Evolutionary conservation across 1,284 basidiomycete genomes (phyloP), one percentile per base, ranked within the genome.

Genomic region (Quambalaria eucalypti): DNA sequence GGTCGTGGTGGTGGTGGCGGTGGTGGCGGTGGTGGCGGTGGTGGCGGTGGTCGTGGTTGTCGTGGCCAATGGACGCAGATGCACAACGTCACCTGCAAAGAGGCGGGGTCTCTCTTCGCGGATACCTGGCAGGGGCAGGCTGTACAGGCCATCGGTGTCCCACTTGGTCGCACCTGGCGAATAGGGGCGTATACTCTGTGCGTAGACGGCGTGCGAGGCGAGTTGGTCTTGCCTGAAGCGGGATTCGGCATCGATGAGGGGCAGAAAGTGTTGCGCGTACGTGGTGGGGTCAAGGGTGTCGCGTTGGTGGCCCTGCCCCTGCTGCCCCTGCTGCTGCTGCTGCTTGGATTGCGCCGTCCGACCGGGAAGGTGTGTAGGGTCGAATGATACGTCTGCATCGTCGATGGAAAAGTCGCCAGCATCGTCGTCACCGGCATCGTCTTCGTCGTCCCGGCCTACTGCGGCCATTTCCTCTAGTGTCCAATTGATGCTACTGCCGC

Each of bases 71-170:
- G 48, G 25, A 4, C 55, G 29, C 8, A 57, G 48, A 16, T 39
- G 46, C 12, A 48, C 29, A 12, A 47, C 19, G 36, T 56, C 54
- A 1, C 51, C 51, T 1, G 55, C 28, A 9, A 26, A 6, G 29
- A 57, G 30, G 21, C 19, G n/a, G 1, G 55, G 55, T n/a, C 36
- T 36, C 16, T 57, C 55, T 33, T 57, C 55, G 9, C 55, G 12
- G 51, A 57, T 47, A 2, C 55, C 55, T 2, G 55, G 55, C 16
- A 57, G 21, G 14, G 21, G 30, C 16, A 56, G 47, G 5, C 16
- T 44, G 28, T 50, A 56, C 2, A 56, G 38, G 3, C 51, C 52
- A 50, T 50, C 36, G 4, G 10, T 28, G 23, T 31, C 49, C 19
- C 28, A 28, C 30, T n/a, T 6, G 2, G 28, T n/a, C 28, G 31